phyloP scores from a whole-genome alignment of 805 yeast species.

The Lipomyces starkeyi region DNA sequence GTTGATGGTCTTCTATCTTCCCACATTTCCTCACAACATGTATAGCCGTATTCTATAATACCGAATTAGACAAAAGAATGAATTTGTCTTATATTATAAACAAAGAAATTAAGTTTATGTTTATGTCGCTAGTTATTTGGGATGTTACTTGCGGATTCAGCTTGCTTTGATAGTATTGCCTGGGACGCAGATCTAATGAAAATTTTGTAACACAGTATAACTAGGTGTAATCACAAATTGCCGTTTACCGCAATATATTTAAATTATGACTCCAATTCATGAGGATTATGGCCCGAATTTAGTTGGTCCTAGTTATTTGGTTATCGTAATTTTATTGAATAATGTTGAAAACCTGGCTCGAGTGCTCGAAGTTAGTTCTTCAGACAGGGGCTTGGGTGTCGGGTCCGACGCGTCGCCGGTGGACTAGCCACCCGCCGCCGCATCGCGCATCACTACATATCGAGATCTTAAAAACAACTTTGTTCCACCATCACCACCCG shows the following conservation, averaged over 20 bases:
- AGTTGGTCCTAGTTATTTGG: background rate
- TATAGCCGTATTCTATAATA: background rate
- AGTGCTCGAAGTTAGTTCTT: background rate
- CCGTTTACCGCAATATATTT: too few species aligned
- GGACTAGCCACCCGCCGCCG: slow-evolving; percentile 1
- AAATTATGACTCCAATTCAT: too few species aligned
- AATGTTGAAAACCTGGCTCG: background rate
- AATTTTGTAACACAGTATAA: background rate
- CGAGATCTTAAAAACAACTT: background rate
- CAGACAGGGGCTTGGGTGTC: background rate
- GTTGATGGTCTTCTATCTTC: background rate
- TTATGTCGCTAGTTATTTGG: background rate
- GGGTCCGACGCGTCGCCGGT: background rate
- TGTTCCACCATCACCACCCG: background rate
- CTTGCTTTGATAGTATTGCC: slow-evolving; percentile 17
- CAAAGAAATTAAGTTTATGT: background rate
- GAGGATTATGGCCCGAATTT: too few species aligned
- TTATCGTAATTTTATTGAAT: too few species aligned
- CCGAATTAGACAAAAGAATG: background rate
- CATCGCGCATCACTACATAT: background rate
- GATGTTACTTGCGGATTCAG: background rate
- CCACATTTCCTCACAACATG: background rate
- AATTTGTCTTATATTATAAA: background rate
- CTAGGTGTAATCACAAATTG: background rate
- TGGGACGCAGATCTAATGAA: background rate